Evolutionary conservation across 768 basidiomycete species (phyloP).

Genomic region (Daedalea quercina): DNA sequence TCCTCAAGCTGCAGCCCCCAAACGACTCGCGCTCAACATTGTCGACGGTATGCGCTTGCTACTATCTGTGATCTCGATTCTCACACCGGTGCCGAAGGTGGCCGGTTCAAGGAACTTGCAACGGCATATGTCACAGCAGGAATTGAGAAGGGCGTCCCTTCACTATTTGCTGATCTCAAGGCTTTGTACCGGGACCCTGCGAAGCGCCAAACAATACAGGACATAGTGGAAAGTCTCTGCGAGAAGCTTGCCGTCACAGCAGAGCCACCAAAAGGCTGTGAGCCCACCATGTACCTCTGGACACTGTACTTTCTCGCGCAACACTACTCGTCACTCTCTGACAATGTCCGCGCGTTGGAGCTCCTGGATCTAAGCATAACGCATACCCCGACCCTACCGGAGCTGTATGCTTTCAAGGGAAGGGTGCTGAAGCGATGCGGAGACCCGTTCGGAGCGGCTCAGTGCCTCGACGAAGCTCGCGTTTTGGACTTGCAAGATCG

Average conservation of each 20-base stretch:
- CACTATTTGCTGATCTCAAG: constrained; percentile 89
- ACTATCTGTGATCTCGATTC: background rate
- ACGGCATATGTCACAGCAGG: constrained; percentile 62
- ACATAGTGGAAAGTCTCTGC: constrained; percentile 52
- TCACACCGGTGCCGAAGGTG: constrained; percentile 31
- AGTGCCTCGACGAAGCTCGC: constrained; percentile 73
- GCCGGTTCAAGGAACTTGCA: constrained; percentile 60
- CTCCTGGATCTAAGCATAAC: constrained; percentile 58
- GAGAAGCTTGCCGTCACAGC: constrained; percentile 22
- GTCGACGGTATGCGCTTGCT: constrained; percentile 35
- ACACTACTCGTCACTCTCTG: constrained; percentile 66
- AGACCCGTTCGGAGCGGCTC: constrained; percentile 69
- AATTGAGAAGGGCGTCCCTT: constrained; percentile 83
- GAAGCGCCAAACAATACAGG: constrained; percentile 66
- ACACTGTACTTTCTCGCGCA: constrained; percentile 92
- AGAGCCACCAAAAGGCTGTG: constrained; percentile 32
- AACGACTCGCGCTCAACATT: constrained; percentile 65
- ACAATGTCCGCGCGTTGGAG: constrained; percentile 43
- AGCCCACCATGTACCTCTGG: constrained; percentile 88
- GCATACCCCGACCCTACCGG: constrained; percentile 93
- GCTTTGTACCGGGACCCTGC: constrained; percentile 59
- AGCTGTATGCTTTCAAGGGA: constrained; percentile 76
- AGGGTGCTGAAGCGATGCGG: constrained; percentile 84
- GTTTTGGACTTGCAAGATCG: constrained; percentile 89
- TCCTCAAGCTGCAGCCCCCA: constrained; percentile 66